phyloP scores from a whole-genome alignment of 2,329 filamentous ascomycete genomes.

The Ophiostoma ulmi region DNA sequence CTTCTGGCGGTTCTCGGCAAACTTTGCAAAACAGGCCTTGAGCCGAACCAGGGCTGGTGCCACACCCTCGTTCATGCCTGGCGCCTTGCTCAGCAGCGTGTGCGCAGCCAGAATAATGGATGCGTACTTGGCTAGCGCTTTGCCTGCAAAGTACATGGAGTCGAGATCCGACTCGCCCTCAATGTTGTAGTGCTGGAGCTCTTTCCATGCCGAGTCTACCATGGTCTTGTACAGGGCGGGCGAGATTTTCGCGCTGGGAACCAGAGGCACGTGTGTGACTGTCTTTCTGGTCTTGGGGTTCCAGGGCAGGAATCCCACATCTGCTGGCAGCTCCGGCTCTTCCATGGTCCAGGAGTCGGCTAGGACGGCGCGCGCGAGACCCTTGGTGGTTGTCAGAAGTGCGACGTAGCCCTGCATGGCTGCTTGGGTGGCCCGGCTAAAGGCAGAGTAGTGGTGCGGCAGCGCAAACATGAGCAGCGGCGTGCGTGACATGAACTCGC shows the following conservation, averaged over 20 bases:
- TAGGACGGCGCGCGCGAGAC: conserved; percentile 65
- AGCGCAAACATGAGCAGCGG: conserved; percentile 78
- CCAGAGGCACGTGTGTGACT: conserved; percentile 4
- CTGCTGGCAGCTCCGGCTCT: conserved; percentile 64
- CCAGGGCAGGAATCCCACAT: conserved; percentile 78
- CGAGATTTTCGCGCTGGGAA: conserved; percentile 40
- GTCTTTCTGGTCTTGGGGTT: conserved; percentile 46
- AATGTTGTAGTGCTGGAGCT: conserved; percentile 63
- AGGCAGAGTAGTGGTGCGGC: conserved; percentile 77
- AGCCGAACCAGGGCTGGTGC: conserved; percentile 55
- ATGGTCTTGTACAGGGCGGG: conserved; percentile 56
- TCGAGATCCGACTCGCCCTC: conserved; percentile 63
- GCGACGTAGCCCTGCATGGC: conserved; percentile 48
- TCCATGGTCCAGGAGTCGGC: conserved; percentile 72
- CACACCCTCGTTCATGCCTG: conserved; percentile 42
- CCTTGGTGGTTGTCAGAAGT: conserved; percentile 80
- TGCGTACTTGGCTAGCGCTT: conserved; percentile 70
- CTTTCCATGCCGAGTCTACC: conserved; percentile 56
- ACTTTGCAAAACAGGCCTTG: conserved; percentile 61
- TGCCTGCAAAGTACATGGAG: conserved; percentile 92
- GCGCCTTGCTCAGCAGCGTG: conserved; percentile 55
- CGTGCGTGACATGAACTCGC: conserved; percentile 28
- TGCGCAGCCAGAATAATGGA: conserved; percentile 60
- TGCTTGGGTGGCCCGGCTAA: conserved; percentile 54
- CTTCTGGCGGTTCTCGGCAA: conserved; percentile 62